phyloP scores from a whole-genome alignment of 176 grass and related monocot species.

The Panicum miliaceum region DNA sequence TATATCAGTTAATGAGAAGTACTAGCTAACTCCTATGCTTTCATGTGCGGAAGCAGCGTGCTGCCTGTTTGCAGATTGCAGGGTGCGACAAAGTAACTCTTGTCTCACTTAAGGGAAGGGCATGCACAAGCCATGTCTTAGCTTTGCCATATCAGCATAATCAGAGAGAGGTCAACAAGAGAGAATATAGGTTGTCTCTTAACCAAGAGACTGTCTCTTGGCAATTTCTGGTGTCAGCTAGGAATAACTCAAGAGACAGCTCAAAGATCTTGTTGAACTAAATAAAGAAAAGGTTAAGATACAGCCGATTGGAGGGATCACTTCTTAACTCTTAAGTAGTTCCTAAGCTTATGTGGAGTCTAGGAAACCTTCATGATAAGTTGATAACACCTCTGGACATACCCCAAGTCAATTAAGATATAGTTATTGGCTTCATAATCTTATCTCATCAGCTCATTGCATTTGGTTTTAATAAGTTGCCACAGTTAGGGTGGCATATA shows the following conservation, averaged over 20 bases:
- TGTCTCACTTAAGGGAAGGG: not conserved
- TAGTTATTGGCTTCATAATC: not conserved
- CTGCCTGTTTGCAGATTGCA: not conserved
- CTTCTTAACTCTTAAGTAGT: conserved; percentile 2
- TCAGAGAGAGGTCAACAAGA: too few relatives aligned
- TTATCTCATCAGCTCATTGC: not conserved
- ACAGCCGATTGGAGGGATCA: not conserved
- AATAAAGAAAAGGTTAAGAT: not conserved
- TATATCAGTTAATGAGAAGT: not conserved
- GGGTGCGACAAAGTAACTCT: not conserved
- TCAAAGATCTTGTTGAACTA: not conserved
- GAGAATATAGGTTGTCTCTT: not conserved
- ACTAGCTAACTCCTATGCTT: not conserved
- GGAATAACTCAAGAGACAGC: not conserved
- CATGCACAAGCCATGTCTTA: not conserved
- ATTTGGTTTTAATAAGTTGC: not conserved
- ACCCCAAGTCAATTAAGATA: not conserved
- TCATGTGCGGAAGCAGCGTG: not conserved
- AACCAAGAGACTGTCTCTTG: not conserved
- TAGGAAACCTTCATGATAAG: not conserved
- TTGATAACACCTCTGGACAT: not conserved
- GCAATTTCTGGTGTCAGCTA: not conserved
- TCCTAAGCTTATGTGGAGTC: not conserved
- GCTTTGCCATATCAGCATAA: not conserved
- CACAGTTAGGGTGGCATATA: not conserved